These are phyloP conservation scores for Nitzschia inconspicua DNA, from an alignment of 108 stramenopile species.

Conservation along the genomic window DNA sequence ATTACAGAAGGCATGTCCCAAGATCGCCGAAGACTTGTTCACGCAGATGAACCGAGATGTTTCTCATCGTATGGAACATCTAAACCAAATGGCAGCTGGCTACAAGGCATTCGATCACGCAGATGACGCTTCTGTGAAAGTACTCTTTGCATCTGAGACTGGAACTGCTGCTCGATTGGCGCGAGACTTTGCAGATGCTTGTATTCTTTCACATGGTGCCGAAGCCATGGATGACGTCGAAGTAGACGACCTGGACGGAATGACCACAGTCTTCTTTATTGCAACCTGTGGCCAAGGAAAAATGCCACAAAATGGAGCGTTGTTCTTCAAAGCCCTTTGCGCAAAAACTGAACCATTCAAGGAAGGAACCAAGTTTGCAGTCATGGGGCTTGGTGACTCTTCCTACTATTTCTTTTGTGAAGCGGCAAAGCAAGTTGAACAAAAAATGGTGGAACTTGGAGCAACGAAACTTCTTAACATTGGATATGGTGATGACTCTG, in stretches of 20 bases:
- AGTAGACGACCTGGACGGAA: slow-evolving; percentile 51
- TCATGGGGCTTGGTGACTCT: slow-evolving; percentile 56
- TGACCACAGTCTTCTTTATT: slow-evolving; percentile 51
- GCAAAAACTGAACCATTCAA: slow-evolving; percentile 41
- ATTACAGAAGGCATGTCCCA: slow-evolving; percentile 41
- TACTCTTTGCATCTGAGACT: slow-evolving; percentile 57
- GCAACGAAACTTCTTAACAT: slow-evolving; percentile 34
- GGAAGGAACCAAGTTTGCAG: slow-evolving; percentile 46
- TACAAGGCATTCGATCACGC: slow-evolving; percentile 50
- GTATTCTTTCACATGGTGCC: slow-evolving; percentile 40
- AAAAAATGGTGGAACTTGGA: slow-evolving; percentile 44
- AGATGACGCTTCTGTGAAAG: slow-evolving; percentile 50
- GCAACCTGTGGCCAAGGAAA: slow-evolving; percentile 61
- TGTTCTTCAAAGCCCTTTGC: slow-evolving; percentile 43
- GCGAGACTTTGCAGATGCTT: slow-evolving; percentile 61
- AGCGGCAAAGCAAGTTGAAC: slow-evolving; percentile 46
- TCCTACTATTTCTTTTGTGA: slow-evolving; percentile 63
- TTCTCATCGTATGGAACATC: slow-evolving; percentile 55
- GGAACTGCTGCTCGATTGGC: slow-evolving; percentile 51
- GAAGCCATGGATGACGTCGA: slow-evolving; percentile 55
- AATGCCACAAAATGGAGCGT: slow-evolving; percentile 54
- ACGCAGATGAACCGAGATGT: slow-evolving; percentile 52
- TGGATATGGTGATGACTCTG: slow-evolving; percentile 56
- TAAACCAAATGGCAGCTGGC: slow-evolving; percentile 43
- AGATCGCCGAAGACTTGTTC: slow-evolving; percentile 57